These are phyloP conservation scores for Wickerhamomyces strasburgensis DNA, from an alignment of 805 yeast genomes.

Conservation along the genomic window DNA sequence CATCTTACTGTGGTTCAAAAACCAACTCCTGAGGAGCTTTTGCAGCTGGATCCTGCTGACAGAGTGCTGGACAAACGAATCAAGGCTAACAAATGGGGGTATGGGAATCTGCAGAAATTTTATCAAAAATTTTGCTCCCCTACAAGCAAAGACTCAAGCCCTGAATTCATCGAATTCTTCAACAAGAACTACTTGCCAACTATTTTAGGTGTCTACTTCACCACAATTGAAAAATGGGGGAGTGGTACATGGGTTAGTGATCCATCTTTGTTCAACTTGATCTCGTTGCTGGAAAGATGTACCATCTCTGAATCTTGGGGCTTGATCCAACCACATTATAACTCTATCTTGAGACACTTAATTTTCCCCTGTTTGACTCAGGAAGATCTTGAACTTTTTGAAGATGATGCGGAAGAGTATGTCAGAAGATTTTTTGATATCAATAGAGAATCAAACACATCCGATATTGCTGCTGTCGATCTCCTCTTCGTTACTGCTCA, in stretches of 20 bases:
- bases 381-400: conserved; percentile 65
- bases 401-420: conserved; percentile 85
- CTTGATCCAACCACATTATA: conserved; percentile 57
- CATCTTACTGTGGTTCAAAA: conserved; percentile 56
- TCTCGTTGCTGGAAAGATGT: conserved; percentile 61
- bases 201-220: conserved; percentile 58
- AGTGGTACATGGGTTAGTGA: conserved; percentile 57
- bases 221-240: conserved; percentile 37
- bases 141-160: conserved; percentile 32
- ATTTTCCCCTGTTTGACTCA: conserved; percentile 76
- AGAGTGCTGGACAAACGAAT: conserved; percentile 45
- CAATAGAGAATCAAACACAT: conserved; percentile 56
- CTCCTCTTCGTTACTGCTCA: conserved; percentile 59
- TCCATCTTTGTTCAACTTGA: conserved; percentile 57
- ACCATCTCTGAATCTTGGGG: conserved; percentile 55
- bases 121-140: conserved; percentile 50
- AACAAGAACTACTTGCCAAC: conserved; percentile 60
- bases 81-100: conserved; percentile 86
- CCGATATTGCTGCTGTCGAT: conserved; percentile 78
- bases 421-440: conserved; percentile 68
- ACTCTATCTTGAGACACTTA: conserved; percentile 60
- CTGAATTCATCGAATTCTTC: conserved; percentile 53
- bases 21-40: conserved; percentile 47
- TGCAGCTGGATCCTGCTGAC: conserved; percentile 43
- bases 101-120: conserved; percentile 67